Percentiles rank a stretch among this genome's conserved stretches.
phyloP scores from a whole-genome alignment of 768 basidiomycete species.

The Kwoniella mangroviensis region DNA sequence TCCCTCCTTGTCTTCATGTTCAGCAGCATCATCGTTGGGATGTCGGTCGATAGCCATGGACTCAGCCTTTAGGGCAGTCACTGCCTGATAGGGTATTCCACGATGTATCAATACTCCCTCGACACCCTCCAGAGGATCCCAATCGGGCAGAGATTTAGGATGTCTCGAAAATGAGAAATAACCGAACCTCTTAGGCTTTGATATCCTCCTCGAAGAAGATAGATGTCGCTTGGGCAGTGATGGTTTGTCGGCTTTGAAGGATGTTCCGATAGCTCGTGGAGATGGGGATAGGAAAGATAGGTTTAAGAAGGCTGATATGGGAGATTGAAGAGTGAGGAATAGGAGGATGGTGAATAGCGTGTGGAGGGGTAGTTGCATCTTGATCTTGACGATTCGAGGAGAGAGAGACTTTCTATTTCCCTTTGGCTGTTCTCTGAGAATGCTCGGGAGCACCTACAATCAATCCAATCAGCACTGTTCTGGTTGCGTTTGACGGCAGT shows the following conservation, averaged over 20 bases:
- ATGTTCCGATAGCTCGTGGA: too few relatives aligned
- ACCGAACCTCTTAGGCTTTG: slow-evolving; percentile 4
- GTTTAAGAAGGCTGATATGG: neutral
- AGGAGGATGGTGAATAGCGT: slow-evolving; percentile 14
- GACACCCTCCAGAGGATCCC: slow-evolving; percentile 15
- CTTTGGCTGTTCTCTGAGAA: too few relatives aligned
- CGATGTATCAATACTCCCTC: slow-evolving; percentile 24
- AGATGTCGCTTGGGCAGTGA: too few relatives aligned
- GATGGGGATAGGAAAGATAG: neutral
- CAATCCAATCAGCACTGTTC: too few relatives aligned
- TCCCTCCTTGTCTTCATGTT: neutral
- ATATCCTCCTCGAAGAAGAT: slow-evolving; percentile 12
- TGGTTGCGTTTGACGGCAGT: too few relatives aligned
- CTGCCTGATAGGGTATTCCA: neutral
- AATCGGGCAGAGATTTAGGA: slow-evolving; percentile 16
- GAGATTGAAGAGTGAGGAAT: slow-evolving; percentile 7
- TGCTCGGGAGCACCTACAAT: too few relatives aligned
- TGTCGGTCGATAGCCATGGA: too few relatives aligned
- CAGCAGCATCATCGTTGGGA: neutral
- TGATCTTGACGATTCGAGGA: too few relatives aligned
- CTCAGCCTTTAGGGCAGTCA: too few relatives aligned
- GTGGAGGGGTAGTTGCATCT: neutral
- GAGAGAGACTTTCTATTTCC: too few relatives aligned
- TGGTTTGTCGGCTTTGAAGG: too few relatives aligned
- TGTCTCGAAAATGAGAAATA: slow-evolving; percentile 25